These are phyloP conservation scores for Chaetothyriales sp. DNA, from an alignment of 2,329 filamentous ascomycete genomes.

Conservation along the genomic window DNA sequence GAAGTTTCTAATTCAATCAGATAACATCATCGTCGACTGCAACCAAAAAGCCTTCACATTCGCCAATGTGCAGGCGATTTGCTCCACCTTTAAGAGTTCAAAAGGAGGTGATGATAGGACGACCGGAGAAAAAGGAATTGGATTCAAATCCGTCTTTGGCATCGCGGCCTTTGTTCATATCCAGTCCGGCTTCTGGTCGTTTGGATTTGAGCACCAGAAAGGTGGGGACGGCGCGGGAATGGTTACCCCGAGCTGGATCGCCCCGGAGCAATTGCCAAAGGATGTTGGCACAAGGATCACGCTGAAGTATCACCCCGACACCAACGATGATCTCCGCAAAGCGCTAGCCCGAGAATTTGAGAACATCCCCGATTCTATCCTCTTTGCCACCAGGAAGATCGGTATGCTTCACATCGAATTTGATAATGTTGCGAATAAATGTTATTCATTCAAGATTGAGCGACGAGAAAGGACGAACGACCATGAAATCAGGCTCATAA, in stretches of 20 bases:
- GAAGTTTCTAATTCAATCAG: constrained; percentile 1
- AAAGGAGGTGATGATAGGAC: constrained; percentile 19
- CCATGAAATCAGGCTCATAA: too few relatives aligned
- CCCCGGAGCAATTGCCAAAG: constrained; percentile 1
- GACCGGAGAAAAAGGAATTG: constrained; percentile 24
- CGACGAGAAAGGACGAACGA: too few relatives aligned
- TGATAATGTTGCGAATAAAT: too few relatives aligned
- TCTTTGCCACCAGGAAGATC: too few relatives aligned
- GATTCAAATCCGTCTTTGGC: constrained; percentile 26
- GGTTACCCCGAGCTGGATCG: constrained; percentile 6
- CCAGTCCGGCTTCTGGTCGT: constrained; percentile 10
- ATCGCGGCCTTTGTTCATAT: constrained; percentile 16
- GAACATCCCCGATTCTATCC: too few relatives aligned
- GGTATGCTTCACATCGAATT: too few relatives aligned
- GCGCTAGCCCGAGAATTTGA: too few relatives aligned
- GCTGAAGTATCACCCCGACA: constrained; percentile 3
- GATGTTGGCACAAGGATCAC: constrained; percentile 5
- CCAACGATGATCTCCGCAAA: too few relatives aligned
- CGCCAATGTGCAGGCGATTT: constrained; percentile 26
- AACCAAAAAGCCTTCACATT: constrained; percentile 30
- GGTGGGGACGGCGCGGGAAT: constrained; percentile 9
- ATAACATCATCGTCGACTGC: constrained; percentile 7
- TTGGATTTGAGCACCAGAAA: constrained; percentile 12
- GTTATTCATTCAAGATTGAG: too few relatives aligned
- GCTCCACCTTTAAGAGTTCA: constrained; percentile 23